Evolutionary conservation across 192 early-diverging fungal species (phyloP).

Genomic region (Haplosporangium gracile): DNA sequence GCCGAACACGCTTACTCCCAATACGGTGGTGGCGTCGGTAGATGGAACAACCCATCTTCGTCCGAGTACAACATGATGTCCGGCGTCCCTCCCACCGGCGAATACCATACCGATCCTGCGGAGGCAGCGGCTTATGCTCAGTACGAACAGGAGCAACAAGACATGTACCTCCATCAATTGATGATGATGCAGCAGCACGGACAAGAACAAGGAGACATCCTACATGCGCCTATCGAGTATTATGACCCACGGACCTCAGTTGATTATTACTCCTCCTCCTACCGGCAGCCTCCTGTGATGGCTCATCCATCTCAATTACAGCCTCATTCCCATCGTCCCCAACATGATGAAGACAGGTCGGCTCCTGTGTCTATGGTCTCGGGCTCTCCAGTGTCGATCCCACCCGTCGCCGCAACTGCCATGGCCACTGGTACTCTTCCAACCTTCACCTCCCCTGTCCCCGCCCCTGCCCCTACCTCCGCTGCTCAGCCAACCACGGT

Average conservation of each 20-base stretch:
- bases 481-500: not conserved
- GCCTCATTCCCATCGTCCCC: not conserved
- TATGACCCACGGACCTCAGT: conserved; percentile 3
- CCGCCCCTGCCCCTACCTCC: not conserved
- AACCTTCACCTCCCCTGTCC: not conserved
- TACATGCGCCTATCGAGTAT: conserved; percentile 22
- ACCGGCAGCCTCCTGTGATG: not conserved
- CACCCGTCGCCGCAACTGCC: not conserved
- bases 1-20: not conserved
- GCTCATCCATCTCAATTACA: not conserved
- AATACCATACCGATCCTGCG: conserved; percentile 3
- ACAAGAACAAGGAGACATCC: not conserved
- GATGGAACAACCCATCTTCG: not conserved
- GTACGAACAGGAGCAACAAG: conserved; percentile 7
- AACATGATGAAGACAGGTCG: not conserved
- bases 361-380: not conserved
- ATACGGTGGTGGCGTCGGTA: not conserved
- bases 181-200: conserved; percentile 9
- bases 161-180: conserved; percentile 19
- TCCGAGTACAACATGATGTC: not conserved
- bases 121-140: not conserved
- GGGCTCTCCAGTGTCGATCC: not conserved
- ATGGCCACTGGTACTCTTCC: not conserved
- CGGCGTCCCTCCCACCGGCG: not conserved
- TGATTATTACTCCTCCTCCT: not conserved